Conservation (phyloP, 116 monocot genomes). For the Dioscorea cayenensis region DNA sequence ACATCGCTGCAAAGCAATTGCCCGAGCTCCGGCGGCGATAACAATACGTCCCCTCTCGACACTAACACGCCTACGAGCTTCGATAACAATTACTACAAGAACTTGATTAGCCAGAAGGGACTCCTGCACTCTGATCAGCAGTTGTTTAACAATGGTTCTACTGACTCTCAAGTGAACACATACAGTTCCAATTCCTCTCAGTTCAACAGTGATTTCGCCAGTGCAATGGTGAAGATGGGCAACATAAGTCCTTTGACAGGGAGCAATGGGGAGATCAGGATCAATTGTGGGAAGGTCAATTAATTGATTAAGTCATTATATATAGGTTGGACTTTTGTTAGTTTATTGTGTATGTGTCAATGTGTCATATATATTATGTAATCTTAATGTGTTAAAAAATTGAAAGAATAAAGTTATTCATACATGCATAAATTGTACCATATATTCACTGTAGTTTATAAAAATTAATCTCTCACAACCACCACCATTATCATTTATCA, state of each 20-base stretch:
- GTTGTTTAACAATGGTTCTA: constrained; percentile 49
- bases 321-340: too few species aligned
- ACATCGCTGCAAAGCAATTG: constrained; percentile 33
- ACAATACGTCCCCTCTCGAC: constrained; percentile 52
- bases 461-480: too few species aligned
- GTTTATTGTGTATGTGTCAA: too few species aligned
- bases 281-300: constrained; percentile 40
- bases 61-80: constrained; percentile 31
- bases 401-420: too few species aligned
- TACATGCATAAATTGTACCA: too few species aligned
- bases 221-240: constrained; percentile 60
- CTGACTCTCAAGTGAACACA: constrained; percentile 37
- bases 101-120: constrained; percentile 40
- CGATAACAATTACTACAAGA: constrained; percentile 57
- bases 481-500: too few species aligned
- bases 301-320: background rate
- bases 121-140: constrained; percentile 79
- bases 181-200: constrained; percentile 21
- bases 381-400: too few species aligned
- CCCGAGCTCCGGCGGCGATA: constrained; percentile 37
- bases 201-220: constrained; percentile 47
- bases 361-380: too few species aligned
- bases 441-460: too few species aligned
- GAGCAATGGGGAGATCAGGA: constrained; percentile 41
- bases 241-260: constrained; percentile 45